These are phyloP conservation scores for Deinandra increscens DNA, from an alignment of 129 eudicot species.

Conservation along the genomic window DNA sequence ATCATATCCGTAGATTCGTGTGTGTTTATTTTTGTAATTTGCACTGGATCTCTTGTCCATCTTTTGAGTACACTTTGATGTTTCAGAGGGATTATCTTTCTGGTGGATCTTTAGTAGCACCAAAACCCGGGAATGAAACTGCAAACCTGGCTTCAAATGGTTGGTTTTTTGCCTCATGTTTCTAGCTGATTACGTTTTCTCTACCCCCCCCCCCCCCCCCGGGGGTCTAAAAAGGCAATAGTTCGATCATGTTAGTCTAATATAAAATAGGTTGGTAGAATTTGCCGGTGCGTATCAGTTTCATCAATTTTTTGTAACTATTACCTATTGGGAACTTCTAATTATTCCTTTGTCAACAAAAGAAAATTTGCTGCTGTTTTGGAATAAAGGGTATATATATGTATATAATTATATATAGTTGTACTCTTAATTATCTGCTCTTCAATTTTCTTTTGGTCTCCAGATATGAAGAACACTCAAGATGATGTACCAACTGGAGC, in stretches of 20 bases:
- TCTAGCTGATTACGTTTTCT: conserved; percentile 4
- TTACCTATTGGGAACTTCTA: background rate
- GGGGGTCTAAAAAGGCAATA: too few relatives aligned
- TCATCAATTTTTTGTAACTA: background rate
- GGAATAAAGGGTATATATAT: background rate
- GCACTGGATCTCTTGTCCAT: background rate
- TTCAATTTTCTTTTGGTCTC: conserved; percentile 2
- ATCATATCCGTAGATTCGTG: background rate
- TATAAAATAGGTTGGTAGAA: too few relatives aligned
- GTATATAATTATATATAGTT: too few relatives aligned
- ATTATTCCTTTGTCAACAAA: background rate
- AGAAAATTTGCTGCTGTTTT: background rate
- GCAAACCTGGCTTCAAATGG: conserved; percentile 26
- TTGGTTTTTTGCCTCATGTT: conserved; percentile 25
- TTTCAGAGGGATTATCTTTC: conserved; percentile 53
- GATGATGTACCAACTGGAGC: conserved; percentile 31
- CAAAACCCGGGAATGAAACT: conserved; percentile 25
- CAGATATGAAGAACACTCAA: conserved; percentile 39
- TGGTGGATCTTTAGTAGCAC: conserved; percentile 41
- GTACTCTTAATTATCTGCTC: background rate
- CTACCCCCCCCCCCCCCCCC: too few relatives aligned
- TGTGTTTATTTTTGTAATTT: background rate
- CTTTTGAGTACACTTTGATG: conserved; percentile 3
- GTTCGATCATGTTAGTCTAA: too few relatives aligned
- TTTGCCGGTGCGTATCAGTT: too few relatives aligned